Conservation (phyloP, 495 filamentous ascomycete species). For the Penicillium desertorum region DNA sequence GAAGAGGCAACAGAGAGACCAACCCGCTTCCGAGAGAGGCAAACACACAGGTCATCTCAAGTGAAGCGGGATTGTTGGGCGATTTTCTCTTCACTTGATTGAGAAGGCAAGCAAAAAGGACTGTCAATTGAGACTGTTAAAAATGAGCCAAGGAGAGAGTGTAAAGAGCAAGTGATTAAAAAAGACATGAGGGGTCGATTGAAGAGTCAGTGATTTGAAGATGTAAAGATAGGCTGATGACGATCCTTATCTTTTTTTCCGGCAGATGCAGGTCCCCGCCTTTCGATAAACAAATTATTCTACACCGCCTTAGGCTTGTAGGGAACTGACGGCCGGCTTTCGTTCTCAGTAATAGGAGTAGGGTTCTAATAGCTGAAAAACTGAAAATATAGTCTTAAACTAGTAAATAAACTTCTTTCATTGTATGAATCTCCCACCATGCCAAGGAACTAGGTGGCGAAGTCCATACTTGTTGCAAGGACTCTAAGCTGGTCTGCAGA, state of each 20-base stretch:
- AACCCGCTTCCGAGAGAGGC: not conserved
- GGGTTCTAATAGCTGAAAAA: too few relatives aligned
- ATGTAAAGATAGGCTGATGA: constrained; percentile 5
- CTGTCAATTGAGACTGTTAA: not conserved
- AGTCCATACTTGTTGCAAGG: not conserved
- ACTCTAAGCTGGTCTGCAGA: not conserved
- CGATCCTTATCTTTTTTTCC: constrained; percentile 8
- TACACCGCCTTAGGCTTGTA: constrained; percentile 4
- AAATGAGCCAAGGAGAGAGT: not conserved
- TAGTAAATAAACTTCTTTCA: not conserved
- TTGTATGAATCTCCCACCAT: not conserved
- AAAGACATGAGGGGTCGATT: constrained; percentile 6
- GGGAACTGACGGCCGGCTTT: too few relatives aligned
- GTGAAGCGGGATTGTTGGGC: not conserved
- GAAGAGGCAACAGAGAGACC: not conserved
- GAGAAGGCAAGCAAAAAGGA: not conserved
- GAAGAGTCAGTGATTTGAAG: not conserved
- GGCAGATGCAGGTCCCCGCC: constrained; percentile 6
- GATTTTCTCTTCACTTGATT: not conserved
- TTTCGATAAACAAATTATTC: not conserved
- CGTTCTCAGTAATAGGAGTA: too few relatives aligned
- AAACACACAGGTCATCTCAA: not conserved
- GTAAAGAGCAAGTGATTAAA: not conserved
- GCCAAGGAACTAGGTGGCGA: not conserved
- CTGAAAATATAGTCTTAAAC: not conserved